Conservation (phyloP, 495 filamentous ascomycete genomes). For the Hypoxylon perforatum region DNA sequence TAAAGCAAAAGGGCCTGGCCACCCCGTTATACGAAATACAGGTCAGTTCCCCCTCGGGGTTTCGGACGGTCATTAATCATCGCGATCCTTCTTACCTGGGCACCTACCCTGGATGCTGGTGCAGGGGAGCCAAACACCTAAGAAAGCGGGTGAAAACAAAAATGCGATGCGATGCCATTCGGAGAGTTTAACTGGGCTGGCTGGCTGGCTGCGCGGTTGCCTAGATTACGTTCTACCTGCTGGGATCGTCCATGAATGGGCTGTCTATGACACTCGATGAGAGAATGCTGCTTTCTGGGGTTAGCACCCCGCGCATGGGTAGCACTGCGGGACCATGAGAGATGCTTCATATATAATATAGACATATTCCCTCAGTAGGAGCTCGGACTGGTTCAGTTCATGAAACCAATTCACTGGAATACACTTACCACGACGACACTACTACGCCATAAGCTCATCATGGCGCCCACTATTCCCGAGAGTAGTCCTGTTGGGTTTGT, state of each 20-base stretch:
- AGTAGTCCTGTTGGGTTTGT: background rate
- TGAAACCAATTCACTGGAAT: background rate
- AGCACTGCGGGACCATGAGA: background rate
- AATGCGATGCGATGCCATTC: too few species aligned
- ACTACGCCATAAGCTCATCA: background rate
- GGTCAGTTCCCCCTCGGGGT: too few species aligned
- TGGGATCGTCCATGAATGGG: background rate
- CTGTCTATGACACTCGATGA: background rate
- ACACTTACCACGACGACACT: background rate
- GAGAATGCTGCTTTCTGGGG: background rate
- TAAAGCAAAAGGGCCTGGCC: too few species aligned
- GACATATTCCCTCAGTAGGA: background rate
- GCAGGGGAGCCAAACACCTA: background rate
- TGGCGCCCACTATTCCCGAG: constrained; percentile 21
- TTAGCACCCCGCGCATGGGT: background rate
- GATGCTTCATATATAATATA: constrained; percentile 15
- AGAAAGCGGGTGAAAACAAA: too few species aligned
- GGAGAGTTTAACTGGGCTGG: background rate
- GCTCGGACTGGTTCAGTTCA: background rate
- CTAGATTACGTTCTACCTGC: background rate
- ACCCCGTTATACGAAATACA: too few species aligned
- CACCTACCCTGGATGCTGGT: too few species aligned
- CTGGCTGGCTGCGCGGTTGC: too few species aligned
- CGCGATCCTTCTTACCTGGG: background rate
- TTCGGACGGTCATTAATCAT: too few species aligned